These are phyloP conservation scores for Trichophyton mentagrophytes DNA, from an alignment of 2,329 filamentous ascomycete species.

Conservation along the genomic window DNA sequence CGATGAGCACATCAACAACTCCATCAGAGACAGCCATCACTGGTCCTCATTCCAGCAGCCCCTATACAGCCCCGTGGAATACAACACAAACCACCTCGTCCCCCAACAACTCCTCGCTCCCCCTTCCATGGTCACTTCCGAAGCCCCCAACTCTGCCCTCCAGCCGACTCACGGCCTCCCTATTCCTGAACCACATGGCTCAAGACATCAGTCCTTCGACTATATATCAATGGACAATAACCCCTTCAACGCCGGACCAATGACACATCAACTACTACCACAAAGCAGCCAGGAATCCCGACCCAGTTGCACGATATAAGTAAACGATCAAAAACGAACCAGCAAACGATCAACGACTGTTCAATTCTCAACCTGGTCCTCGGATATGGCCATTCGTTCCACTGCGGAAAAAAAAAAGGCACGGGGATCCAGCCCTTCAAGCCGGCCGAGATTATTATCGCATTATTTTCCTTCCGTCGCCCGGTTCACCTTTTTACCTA, in stretches of 20 bases:
- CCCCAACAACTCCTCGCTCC: not conserved
- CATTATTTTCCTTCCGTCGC: not conserved
- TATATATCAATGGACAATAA: not conserved
- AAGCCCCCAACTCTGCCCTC: not conserved
- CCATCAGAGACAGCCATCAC: not conserved
- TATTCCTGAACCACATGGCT: not conserved
- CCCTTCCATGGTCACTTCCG: not conserved
- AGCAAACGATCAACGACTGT: not conserved
- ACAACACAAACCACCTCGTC: not conserved
- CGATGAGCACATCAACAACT: conserved; percentile 1
- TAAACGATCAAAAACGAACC: not conserved
- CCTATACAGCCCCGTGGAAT: conserved; percentile 2
- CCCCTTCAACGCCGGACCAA: not conserved
- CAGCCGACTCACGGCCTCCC: conserved; percentile 1
- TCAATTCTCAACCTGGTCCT: not conserved
- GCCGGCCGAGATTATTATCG: not conserved
- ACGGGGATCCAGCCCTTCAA: not conserved
- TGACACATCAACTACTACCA: not conserved
- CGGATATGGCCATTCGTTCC: not conserved
- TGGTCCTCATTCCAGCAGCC: conserved; percentile 4
- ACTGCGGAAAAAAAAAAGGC: not conserved
- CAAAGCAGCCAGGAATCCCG: not conserved
- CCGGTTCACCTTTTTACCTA: not conserved
- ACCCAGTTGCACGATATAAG: not conserved
- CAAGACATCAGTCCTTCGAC: conserved; percentile 4